Evolutionary conservation across 164 flowering plant genomes (phyloP), one percentile per base, ranked within the genome.

Genomic region (Piper longum): DNA sequence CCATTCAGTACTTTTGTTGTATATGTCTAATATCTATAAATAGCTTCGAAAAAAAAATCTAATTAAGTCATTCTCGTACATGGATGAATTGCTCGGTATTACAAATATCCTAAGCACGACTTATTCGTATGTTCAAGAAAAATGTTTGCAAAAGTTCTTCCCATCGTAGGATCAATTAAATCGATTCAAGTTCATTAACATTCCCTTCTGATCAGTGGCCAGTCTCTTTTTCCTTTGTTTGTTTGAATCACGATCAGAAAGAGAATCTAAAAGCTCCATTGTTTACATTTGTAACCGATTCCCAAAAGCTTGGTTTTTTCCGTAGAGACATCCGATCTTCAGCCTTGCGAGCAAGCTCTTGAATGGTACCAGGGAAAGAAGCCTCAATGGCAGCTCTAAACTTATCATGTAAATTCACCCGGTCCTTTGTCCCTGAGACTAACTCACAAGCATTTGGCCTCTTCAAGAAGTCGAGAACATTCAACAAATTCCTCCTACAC

Each of bases 361-460:
- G 77, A 14, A 88, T 83, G 12, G 80, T 82, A 55, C 96, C 96
- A 7, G 97, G 96, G 64, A 74, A 76, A 42, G 84, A 66, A 52
- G 77, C 72, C 67, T 91, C 96, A 56, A 88, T 77, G 17, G 90
- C 90, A 65, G 78, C 80, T 75, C 75, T 84, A 62, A 95, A 89
- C 73, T 87, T 91, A 39, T 89, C 85, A 58, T 91, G 71, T 80
- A 95, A 71, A 71, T 89, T 87, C 57, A 85, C 93, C 52, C 96
- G 74, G 64, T 91, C 96, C 67, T 72, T 85, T 56, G 99, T 91
- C 61, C 99, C 99, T 54, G 99, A 95, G 36, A 95, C 97, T 9
- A 95, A 89, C 43, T 74, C 81, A 56, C 76, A 76, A 5, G 99
- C 97, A 74, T 90, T 91, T 66, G 97, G 97, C 74, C 69, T 83